These are phyloP conservation scores for Myriosclerotinia curreyana DNA, from an alignment of 2,329 filamentous ascomycete species.

Conservation along the genomic window DNA sequence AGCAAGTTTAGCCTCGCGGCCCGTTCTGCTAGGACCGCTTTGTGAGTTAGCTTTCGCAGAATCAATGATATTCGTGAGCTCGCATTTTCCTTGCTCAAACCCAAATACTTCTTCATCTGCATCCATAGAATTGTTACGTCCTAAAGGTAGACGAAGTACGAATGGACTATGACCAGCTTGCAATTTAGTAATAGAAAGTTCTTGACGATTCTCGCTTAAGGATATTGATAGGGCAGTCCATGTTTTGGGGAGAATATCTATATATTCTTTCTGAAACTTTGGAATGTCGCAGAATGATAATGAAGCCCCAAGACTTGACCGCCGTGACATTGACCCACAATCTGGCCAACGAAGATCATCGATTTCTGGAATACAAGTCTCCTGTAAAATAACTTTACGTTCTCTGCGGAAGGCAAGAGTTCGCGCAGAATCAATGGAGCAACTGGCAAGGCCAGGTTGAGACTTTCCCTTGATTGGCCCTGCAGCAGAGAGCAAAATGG, in stretches of 20 bases:
- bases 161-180: conserved; percentile 75
- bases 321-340: conserved; percentile 39
- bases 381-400: conserved; percentile 48
- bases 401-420: conserved; percentile 67
- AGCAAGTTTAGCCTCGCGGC: conserved; percentile 70
- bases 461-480: conserved; percentile 47
- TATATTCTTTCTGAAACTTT: conserved; percentile 73
- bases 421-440: conserved; percentile 66
- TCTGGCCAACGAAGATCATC: conserved; percentile 43
- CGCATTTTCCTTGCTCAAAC: conserved; percentile 74
- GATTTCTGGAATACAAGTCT: conserved; percentile 29
- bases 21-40: conserved; percentile 64
- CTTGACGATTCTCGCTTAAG: conserved; percentile 75
- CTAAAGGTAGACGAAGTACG: conserved; percentile 79
- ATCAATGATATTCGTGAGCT: conserved; percentile 79
- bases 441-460: conserved; percentile 57
- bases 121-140: conserved; percentile 76
- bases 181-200: conserved; percentile 86
- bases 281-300: conserved; percentile 47
- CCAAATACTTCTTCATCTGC: conserved; percentile 77
- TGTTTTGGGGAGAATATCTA: conserved; percentile 75
- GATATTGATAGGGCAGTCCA: conserved; percentile 89
- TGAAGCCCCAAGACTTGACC: conserved; percentile 46
- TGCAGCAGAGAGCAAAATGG: conserved; percentile 63
- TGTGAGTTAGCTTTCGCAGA: conserved; percentile 83